These are phyloP conservation scores for Nannochloris sp. DNA, from an alignment of 139 green algal genomes.

Conservation along the genomic window DNA sequence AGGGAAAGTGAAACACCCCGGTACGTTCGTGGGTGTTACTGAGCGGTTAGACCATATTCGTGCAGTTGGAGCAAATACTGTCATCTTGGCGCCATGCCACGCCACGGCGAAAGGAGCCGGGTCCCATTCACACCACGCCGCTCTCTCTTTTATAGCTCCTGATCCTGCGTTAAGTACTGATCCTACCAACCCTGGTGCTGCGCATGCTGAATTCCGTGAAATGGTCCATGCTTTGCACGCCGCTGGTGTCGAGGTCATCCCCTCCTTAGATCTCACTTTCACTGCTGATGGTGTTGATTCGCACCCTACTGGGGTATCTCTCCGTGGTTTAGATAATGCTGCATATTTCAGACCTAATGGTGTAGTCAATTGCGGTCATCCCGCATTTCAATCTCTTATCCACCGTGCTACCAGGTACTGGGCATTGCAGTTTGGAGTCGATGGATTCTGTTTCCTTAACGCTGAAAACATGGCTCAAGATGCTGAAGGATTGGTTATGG, in stretches of 20 bases:
- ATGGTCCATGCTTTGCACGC: constrained; percentile 45
- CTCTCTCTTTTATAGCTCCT: constrained; percentile 46
- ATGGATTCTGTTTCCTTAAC: constrained; percentile 74
- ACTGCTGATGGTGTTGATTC: constrained; percentile 61
- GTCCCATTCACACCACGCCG: constrained; percentile 1
- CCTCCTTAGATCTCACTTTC: constrained; percentile 67
- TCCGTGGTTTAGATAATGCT: constrained; percentile 55
- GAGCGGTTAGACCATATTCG: constrained; percentile 34
- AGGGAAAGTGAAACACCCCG: constrained; percentile 24
- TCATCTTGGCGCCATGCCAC: constrained; percentile 46
- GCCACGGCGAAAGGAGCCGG: constrained; percentile 1
- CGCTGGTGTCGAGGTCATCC: constrained; percentile 58
- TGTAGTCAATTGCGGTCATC: constrained; percentile 66
- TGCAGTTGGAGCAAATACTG: constrained; percentile 29
- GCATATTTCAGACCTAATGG: constrained; percentile 49
- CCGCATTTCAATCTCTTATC: constrained; percentile 49
- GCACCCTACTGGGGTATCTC: constrained; percentile 23
- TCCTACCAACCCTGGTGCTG: constrained; percentile 11
- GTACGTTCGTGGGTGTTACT: constrained; percentile 57
- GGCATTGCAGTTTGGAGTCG: constrained; percentile 58
- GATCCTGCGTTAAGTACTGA: constrained; percentile 32
- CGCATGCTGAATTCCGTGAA: constrained; percentile 48
- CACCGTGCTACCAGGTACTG: constrained; percentile 52
- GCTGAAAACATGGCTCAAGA: constrained; percentile 70
- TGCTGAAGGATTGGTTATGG: constrained; percentile 45